Evolutionary conservation across 1,284 basidiomycete genomes (phyloP), one percentile per base, ranked within the genome.

Genomic region (Sporisorium sorghi): DNA sequence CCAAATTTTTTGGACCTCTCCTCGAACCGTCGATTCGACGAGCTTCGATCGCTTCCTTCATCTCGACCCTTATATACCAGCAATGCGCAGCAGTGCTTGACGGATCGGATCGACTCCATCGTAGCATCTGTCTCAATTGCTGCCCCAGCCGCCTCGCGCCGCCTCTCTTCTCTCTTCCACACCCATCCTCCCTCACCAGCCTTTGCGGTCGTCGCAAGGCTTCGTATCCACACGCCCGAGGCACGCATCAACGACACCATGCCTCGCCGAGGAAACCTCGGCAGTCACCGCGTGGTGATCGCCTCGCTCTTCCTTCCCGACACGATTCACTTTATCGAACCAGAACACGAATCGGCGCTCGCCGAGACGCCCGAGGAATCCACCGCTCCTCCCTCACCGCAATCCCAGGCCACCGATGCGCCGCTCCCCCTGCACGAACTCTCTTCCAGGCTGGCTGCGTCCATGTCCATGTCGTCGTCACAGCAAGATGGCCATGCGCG

Each of bases 221-320:
- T n/a, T 5, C 51, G 19, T 8, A 14, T 17, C 48, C 9, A 35
- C 2, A 17, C 19, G 11, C 21, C 3, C 17, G n/a, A 23, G 48
- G 19, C 19, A 6, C n/a, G 12, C 35, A 17, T 39, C 23, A 9
- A 33, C 46, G 17, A 33, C 46, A 59, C 32, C n/a, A 74, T 75
- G 73, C 73, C 73, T 26, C 63, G 68, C n/a, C 61, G 73, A 56
- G 68, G 73, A 30, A 66, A 72, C 23, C 58, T 75, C 28, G 73
- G 73, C 46, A 73, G 78, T 39, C 76, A 78, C 61, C 80, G 81
- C 43, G 76, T 83, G 48, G 76, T 83, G 46, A 80, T 83, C 58
- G 81, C 77, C 23, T 77, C 81, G 50, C 80, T 82, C 60, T 78
- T 74, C 43, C 58, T 83, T 11, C 81, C 81, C 5, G 72, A 78